Conservation (phyloP, 345 rosid genomes). For the Dovyalis caffra region DNA sequence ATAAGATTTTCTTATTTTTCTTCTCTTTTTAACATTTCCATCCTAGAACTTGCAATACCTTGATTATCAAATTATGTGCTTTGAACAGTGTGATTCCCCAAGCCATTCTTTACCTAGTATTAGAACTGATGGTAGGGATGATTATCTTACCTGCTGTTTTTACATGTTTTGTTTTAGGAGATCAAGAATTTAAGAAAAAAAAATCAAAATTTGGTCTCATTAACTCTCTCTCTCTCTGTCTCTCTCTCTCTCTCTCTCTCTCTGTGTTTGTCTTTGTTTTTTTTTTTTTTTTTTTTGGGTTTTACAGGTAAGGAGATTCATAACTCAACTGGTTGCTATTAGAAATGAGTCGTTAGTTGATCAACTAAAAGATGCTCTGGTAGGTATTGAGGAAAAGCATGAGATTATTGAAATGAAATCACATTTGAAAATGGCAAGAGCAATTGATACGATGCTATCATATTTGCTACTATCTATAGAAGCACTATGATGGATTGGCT, state of each 20-base stretch:
- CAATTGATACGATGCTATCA: constrained; percentile 32
- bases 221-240: background rate
- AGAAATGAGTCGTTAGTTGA: constrained; percentile 65
- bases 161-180: background rate
- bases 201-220: background rate
- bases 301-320: constrained; percentile 78
- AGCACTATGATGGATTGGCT: constrained; percentile 53
- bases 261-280: too few species aligned
- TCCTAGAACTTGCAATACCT: constrained; percentile 7
- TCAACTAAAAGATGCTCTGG: constrained; percentile 85
- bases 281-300: constrained; percentile 15
- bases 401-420: constrained; percentile 55
- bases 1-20: too few species aligned
- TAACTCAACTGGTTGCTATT: constrained; percentile 79
- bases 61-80: background rate
- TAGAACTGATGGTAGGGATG: background rate
- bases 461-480: constrained; percentile 56
- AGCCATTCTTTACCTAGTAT: background rate
- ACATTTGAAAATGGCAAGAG: constrained; percentile 32
- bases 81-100: background rate
- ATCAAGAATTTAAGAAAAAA: background rate
- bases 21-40: too few species aligned
- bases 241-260: too few species aligned
- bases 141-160: background rate
- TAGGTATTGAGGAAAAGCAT: constrained; percentile 73